Percentiles rank a stretch among this genome's conserved stretches.
Evolutionary conservation across 306 rosid genomes (phyloP).

Genomic region (Adenanthera pavonina): DNA sequence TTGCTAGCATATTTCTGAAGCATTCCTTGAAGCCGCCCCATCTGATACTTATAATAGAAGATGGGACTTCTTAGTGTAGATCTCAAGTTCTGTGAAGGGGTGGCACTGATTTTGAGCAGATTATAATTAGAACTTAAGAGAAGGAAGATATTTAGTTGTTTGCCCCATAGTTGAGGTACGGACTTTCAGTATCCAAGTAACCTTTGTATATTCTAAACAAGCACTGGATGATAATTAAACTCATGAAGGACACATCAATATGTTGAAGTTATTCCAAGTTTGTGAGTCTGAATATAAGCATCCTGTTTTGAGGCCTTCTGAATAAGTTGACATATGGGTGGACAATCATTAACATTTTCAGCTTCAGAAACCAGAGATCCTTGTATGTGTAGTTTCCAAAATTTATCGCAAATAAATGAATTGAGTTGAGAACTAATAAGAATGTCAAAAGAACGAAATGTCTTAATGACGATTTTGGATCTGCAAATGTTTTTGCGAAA

Average conservation of each 20-base stretch:
- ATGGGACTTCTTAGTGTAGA: neutral
- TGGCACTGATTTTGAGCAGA: neutral
- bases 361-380: slow-evolving; percentile 13
- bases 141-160: slow-evolving; percentile 21
- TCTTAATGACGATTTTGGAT: neutral
- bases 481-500: neutral
- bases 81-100: neutral
- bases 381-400: slow-evolving; percentile 11
- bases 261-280: neutral
- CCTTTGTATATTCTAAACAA: slow-evolving; percentile 18
- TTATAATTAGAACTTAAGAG: neutral
- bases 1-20: slow-evolving; percentile 29
- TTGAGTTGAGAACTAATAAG: neutral
- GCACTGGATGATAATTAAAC: neutral
- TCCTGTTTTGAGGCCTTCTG: slow-evolving; percentile 13
- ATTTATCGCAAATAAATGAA: neutral
- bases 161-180: neutral
- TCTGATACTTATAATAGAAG: neutral
- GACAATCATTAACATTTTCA: slow-evolving; percentile 8
- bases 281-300: slow-evolving; percentile 8
- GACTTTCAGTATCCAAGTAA: slow-evolving; percentile 25
- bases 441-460: neutral
- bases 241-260: neutral
- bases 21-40: neutral
- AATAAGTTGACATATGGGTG: neutral